Evolutionary conservation across 2,329 filamentous ascomycete genomes (phyloP), one percentile per base, ranked within the genome.

Genomic region (Lecanicillium sp.): DNA sequence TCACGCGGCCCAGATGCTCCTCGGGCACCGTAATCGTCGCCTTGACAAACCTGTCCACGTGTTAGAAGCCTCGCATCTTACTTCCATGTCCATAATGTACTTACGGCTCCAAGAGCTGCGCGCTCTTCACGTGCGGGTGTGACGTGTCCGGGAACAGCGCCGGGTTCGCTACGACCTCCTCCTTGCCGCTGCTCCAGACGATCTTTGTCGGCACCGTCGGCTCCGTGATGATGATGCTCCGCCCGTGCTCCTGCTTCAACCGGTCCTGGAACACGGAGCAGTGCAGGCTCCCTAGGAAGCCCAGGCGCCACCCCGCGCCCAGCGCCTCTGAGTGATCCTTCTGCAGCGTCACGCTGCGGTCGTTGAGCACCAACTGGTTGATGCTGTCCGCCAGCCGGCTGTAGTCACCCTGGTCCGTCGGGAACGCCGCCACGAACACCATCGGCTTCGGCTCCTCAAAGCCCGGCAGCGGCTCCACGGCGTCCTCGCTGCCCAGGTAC

Each of bases 231-330:
- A 98, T 96, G 62, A 98, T 90, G 60, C 83, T 93, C 3, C 87
- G 86, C 5, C 91, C 93, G 60, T 98, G 90, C 65, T 98, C 93
- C 66, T 96, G 90, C 36, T 89, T 83, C 45, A 98, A 70, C 1
- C 93, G 86, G 66, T 98, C 93, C 67, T 98, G 90, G 58, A 98
- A 98, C 4, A 98, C 93, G n/a, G 90, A 97, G 69, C 93, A 97
- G 65, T 98, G 93, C 40, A 98, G 72, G 11, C 90, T 97, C n/a
- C 93, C 93, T 3, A 98, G 70, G 61, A 98, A 98, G 0, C 93
- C 93, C 10, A 98, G 71, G 38, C 93, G 83, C 85, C 93, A 98
- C 2, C 93, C 93, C 1, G 91, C 87, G 1, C 93, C 93, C 0
- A 98, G 74, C 1, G 93, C 93, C 61, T 97, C 90, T 0, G 90